Percentiles rank a stretch among this genome's conserved stretches.
These are phyloP conservation scores for Fusarium musae DNA, from an alignment of 2,329 filamentous ascomycete species.

Conservation along the genomic window DNA sequence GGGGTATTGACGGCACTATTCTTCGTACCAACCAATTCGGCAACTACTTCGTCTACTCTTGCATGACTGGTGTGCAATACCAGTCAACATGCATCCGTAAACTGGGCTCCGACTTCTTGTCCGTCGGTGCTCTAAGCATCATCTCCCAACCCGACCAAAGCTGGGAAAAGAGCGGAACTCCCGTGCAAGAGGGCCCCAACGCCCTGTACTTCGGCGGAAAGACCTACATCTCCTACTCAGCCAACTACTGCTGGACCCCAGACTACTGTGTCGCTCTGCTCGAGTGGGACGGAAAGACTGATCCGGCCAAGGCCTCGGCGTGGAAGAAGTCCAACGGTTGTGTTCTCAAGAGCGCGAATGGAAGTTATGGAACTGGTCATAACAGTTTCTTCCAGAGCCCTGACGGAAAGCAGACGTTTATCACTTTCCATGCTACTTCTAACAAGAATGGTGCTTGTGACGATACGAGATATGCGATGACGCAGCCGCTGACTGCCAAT, in stretches of 20 bases:
- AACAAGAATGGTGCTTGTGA: conserved; percentile 62
- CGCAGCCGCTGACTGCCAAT: conserved; percentile 61
- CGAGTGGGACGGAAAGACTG: conserved; percentile 61
- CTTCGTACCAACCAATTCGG: conserved; percentile 57
- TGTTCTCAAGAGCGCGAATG: conserved; percentile 63
- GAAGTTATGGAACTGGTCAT: conserved; percentile 67
- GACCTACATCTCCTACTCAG: conserved; percentile 65
- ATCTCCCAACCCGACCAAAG: conserved; percentile 61
- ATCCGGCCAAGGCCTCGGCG: conserved; percentile 55
- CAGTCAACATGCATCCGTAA: conserved; percentile 54
- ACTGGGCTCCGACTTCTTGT: conserved; percentile 53
- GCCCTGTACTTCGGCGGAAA: conserved; percentile 64
- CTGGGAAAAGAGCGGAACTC: conserved; percentile 61
- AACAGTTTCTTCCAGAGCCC: conserved; percentile 69
- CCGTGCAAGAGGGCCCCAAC: conserved; percentile 66
- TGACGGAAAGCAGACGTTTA: conserved; percentile 64
- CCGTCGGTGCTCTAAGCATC: conserved; percentile 56
- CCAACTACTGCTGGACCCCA: conserved; percentile 66
- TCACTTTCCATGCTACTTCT: conserved; percentile 65
- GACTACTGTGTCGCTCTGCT: conserved; percentile 65
- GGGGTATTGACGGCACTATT: conserved; percentile 66
- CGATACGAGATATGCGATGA: conserved; percentile 64
- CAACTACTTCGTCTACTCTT: conserved; percentile 67
- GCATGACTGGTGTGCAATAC: conserved; percentile 55
- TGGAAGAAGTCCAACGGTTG: conserved; percentile 65